These are phyloP conservation scores for Talaromyces sp. DNA, from an alignment of 2,329 filamentous ascomycete species.

Conservation along the genomic window DNA sequence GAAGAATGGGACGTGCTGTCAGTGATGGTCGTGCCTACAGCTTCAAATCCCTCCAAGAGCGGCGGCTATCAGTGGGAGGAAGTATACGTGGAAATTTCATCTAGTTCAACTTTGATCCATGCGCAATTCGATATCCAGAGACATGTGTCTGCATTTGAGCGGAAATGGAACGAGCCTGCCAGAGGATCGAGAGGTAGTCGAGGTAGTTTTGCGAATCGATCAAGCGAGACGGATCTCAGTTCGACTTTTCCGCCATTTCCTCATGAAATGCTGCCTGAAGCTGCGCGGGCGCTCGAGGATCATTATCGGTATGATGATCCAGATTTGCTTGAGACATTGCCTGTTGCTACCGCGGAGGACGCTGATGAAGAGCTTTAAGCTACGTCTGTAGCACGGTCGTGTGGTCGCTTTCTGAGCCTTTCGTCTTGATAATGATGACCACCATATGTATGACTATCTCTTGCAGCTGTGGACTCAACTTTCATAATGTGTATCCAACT, in stretches of 20 bases:
- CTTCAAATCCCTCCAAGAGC: neutral
- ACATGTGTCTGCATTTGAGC: neutral
- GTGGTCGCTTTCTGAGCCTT: neutral
- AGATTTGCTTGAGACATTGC: neutral
- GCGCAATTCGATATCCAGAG: neutral
- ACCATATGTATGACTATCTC: neutral
- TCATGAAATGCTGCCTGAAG: neutral
- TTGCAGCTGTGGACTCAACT: neutral
- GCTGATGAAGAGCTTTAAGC: neutral
- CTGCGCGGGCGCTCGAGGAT: neutral
- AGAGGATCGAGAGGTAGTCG: neutral
- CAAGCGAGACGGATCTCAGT: neutral
- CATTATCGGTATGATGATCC: conserved; percentile 5
- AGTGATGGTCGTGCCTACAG: neutral
- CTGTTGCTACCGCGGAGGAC: neutral
- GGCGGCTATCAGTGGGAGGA: neutral
- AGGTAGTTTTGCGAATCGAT: neutral
- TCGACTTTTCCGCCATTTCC: neutral
- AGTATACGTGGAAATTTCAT: neutral
- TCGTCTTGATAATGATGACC: neutral
- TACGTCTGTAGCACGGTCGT: neutral
- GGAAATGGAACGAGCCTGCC: conserved; percentile 1
- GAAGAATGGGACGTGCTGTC: neutral
- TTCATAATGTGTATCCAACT: neutral
- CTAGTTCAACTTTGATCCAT: neutral